These are phyloP conservation scores for Moricandia moricandioides DNA, from an alignment of 345 rosid species.

Conservation along the genomic window DNA sequence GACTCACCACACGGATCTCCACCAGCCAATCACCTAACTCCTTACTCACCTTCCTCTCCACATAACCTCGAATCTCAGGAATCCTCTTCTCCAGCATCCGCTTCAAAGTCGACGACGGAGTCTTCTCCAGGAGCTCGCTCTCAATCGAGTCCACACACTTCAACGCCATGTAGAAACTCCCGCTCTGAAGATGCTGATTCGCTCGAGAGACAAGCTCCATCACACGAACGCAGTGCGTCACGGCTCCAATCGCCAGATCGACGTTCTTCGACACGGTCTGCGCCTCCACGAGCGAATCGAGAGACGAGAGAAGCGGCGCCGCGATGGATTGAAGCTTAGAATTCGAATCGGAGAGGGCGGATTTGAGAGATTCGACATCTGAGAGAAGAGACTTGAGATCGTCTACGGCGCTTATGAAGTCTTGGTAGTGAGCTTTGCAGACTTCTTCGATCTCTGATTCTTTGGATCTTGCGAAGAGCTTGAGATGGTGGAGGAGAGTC, in stretches of 20 bases:
- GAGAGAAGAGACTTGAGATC: slow-evolving; percentile 97
- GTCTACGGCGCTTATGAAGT: slow-evolving; percentile 93
- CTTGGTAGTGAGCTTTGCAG: slow-evolving; percentile 96
- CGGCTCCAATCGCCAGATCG: slow-evolving; percentile 59
- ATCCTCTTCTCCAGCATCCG: slow-evolving; percentile 86
- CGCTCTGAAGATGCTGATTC: slow-evolving; percentile 62
- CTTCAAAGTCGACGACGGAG: slow-evolving; percentile 72
- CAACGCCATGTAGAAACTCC: slow-evolving; percentile 83
- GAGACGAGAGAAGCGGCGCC: slow-evolving; percentile 68
- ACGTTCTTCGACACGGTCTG: slow-evolving; percentile 69
- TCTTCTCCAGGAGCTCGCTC: slow-evolving; percentile 52
- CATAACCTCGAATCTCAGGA: slow-evolving; percentile 71
- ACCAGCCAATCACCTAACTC: slow-evolving; percentile 96
- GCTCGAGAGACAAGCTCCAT: slow-evolving; percentile 79
- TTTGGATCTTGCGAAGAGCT: slow-evolving; percentile 78
- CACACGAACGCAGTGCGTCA: slow-evolving; percentile 54
- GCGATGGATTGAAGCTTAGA: slow-evolving; percentile 82
- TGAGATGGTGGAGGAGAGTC: slow-evolving; percentile 79
- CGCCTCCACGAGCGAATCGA: slow-evolving; percentile 74
- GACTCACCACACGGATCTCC: slow-evolving; percentile 89
- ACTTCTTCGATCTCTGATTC: slow-evolving; percentile 98
- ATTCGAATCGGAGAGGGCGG: slow-evolving; percentile 84
- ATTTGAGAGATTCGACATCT: slow-evolving; percentile 89
- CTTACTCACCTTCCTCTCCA: slow-evolving; percentile 81
- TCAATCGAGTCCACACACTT: slow-evolving; percentile 80